Conservation (phyloP, 805 yeast genomes). For the Cyberlindnera euphorbiae region DNA sequence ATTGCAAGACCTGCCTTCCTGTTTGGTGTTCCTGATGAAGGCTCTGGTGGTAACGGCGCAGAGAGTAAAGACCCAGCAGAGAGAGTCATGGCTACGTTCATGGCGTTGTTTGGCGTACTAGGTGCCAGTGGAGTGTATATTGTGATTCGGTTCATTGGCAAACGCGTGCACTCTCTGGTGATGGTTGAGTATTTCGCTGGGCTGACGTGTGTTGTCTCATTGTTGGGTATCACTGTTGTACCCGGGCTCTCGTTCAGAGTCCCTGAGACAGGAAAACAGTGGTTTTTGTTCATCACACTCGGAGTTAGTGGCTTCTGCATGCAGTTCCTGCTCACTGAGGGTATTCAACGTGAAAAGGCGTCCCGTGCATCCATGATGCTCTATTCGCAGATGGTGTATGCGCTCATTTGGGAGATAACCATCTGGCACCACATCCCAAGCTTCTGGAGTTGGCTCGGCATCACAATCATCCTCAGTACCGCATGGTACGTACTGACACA, state of each 20-base stretch:
- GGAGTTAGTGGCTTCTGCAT: constrained; percentile 79
- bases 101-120: constrained; percentile 61
- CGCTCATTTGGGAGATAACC: constrained; percentile 66
- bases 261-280: constrained; percentile 60
- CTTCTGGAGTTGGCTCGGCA: constrained; percentile 63
- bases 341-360: constrained; percentile 77
- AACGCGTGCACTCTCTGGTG: constrained; percentile 71
- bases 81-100: constrained; percentile 56
- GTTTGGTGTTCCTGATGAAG: constrained; percentile 39
- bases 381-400: constrained; percentile 75
- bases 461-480: constrained; percentile 57
- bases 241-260: constrained; percentile 57
- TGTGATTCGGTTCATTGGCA: constrained; percentile 69
- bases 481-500: constrained; percentile 56
- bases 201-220: constrained; percentile 50
- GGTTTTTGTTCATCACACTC: constrained; percentile 55
- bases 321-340: constrained; percentile 77
- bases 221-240: constrained; percentile 43
- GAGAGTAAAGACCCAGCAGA: constrained; percentile 44
- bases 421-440: constrained; percentile 75
- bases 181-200: constrained; percentile 76
- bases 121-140: constrained; percentile 72
- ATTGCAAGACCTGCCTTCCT: constrained; percentile 79
- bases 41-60: constrained; percentile 9
- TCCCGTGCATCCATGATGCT: constrained; percentile 70